Base-by-base conservation (phyloP, 331 rosid genomes). In the Quercus phellos region DNA sequence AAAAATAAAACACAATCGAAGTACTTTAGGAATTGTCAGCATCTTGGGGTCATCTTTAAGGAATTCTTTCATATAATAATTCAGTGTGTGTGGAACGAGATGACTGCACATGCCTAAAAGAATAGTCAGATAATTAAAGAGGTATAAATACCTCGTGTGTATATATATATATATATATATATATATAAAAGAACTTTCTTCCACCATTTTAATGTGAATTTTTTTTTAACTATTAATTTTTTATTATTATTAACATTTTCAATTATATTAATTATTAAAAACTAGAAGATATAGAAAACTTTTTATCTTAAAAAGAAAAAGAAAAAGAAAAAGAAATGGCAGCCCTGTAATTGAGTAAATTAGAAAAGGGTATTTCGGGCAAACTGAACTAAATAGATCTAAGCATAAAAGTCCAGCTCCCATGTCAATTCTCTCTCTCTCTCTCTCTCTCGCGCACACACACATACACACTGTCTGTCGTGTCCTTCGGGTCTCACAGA, bases 401-500 rank as follows among this genome's bases (percentile, higher is more conserved):
- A 38, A 50, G 13, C 27, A 18, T 46, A 26, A 64, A 74, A 19
- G 58, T 13, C 68, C 74, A 74, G 6, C 55, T 9, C 1, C 56
- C 29, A 13, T 3, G 18, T 74, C 68, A 72, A 0, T 11, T 26
- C 26, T 74, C 38, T 10, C 50, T 38, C 51, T 79, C 50, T 43
- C 51, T 9, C 13, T 0, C 12, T 0, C 12, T 0, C 51, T 0
- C 51, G 0, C 53, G 0, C 51, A 43, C 14, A 10, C 51, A 46
- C 51, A 12, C 17, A 11, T 0, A 46, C 64, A 6, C 26, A 5
- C 64, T 1, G 30, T 63, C 82, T 83, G 84, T 72, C 81, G 87
- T 81, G 84, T 83, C 87, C 85, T 83, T 70, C 80, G 87, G 77
- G 72, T 87, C 79, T 87, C 86, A 59, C 81, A 79, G 90, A 30